Conservation (phyloP, 805 yeast genomes). For the Torulaspora microellipsoides region DNA sequence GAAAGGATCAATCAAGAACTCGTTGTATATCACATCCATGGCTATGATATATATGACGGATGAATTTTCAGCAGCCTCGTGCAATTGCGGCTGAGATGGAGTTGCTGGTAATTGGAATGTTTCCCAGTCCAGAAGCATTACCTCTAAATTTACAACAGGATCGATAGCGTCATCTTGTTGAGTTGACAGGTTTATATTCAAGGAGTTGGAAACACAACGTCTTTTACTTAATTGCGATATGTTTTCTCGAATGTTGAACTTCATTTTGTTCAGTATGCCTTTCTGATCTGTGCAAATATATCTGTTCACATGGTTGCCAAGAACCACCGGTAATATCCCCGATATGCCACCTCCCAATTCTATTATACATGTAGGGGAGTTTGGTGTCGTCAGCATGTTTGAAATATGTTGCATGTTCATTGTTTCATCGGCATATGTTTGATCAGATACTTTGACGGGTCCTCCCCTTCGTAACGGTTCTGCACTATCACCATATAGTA, state of each 20-base stretch:
- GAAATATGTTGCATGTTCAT: not conserved
- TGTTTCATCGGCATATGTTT: not conserved
- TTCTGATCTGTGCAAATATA: conserved; percentile 34
- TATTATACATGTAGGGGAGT: conserved; percentile 15
- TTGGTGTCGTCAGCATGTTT: not conserved
- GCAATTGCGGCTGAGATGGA: conserved; percentile 2
- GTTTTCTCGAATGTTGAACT: conserved; percentile 27
- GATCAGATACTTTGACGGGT: conserved; percentile 2
- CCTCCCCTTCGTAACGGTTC: conserved; percentile 19
- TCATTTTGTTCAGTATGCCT: conserved; percentile 28
- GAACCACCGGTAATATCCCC: conserved; percentile 25
- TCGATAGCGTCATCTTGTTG: conserved; percentile 1
- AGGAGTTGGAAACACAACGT: conserved; percentile 12
- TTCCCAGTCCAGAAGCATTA: conserved; percentile 33
- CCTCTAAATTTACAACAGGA: conserved; percentile 18
- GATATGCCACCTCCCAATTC: conserved; percentile 36
- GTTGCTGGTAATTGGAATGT: conserved; percentile 11
- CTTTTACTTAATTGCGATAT: conserved; percentile 23
- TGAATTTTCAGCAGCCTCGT: not conserved
- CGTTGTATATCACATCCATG: conserved; percentile 37
- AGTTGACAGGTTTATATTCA: not conserved
- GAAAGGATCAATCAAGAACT: conserved; percentile 31
- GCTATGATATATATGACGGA: conserved; percentile 26
- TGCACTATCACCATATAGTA: conserved; percentile 25
- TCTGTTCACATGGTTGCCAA: conserved; percentile 28